Evolutionary conservation across 805 yeast species (phyloP), one percentile per base, ranked within the genome.

Genomic region (Candida schatavii): DNA sequence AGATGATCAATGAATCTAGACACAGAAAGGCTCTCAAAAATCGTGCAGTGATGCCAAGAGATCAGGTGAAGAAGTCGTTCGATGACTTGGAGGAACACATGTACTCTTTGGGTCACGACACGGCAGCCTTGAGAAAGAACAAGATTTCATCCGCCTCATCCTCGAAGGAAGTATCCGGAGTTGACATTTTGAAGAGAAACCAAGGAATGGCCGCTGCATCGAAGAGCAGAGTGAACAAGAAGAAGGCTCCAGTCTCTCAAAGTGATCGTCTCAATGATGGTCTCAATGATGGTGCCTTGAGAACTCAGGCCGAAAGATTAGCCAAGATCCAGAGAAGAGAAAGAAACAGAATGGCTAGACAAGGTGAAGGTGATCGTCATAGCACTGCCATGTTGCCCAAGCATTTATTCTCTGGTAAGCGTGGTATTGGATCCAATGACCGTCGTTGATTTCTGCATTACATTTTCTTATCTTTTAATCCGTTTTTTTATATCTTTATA

Each of bases 351-450:
- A 67, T 75, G 59, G 97, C 97, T 33, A 83, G 95, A 68, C 85
- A 81, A 51, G 97, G 98, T 73, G 99, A 93, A 73, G 85, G 87
- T 59, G 99, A 93, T 70, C 83, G 98, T 68, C 96, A 88, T 64
- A 74, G 80, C 44, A 78, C 89, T 41, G 93, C 86, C 40, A 72
- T 87, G 47, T 67, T 87, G 71, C 96, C 97, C 49, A 91, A 90
- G 75, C 99, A 93, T 71, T 75, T 93, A 77, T 86, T 85, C 74
- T 72, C 88, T 56, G 99, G 99, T 71, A 93, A 93, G 78, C 83
- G 99, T 72, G 95, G 97, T 74, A 81, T 80, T 57, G 97, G 97
- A 66, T 85, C 84, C 66, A 83, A 88, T 49, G 96, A 88, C 66
- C 79, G 86, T 70, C 91, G 98, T 76, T 88, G 74, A 31, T 31